phyloP scores from a whole-genome alignment of 768 basidiomycete species.

The Mycena chlorophos region DNA sequence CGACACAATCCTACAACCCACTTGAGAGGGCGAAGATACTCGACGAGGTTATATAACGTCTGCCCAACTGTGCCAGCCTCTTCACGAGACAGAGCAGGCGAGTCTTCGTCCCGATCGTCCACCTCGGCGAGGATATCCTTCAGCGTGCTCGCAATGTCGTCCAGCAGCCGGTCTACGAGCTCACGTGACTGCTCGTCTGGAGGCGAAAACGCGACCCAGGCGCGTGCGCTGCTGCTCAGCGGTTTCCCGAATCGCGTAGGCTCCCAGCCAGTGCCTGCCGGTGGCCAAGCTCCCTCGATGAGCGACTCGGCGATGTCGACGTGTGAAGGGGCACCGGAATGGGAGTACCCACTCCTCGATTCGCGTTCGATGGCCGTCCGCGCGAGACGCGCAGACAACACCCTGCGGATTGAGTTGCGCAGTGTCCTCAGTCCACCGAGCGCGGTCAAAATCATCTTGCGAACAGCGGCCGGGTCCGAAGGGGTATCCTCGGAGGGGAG shows the following conservation, averaged over 20 bases:
- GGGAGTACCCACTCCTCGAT: slow-evolving; percentile 51
- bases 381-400: slow-evolving; percentile 61
- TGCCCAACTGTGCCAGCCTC: slow-evolving; percentile 66
- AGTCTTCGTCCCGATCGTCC: slow-evolving; percentile 63
- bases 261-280: slow-evolving; percentile 72
- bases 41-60: slow-evolving; percentile 57
- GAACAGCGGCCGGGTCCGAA: slow-evolving; percentile 15
- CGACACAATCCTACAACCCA: slow-evolving; percentile 35
- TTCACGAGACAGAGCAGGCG: slow-evolving; percentile 56
- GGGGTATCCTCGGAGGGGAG: slow-evolving; percentile 15
- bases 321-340: slow-evolving; percentile 59
- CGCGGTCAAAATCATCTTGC: slow-evolving; percentile 41
- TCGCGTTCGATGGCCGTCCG: slow-evolving; percentile 64
- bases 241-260: slow-evolving; percentile 56
- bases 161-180: slow-evolving; percentile 57
- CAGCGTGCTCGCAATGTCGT: slow-evolving; percentile 67
- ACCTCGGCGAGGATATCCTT: slow-evolving; percentile 75
- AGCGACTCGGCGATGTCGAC: slow-evolving; percentile 62
- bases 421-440: slow-evolving; percentile 64
- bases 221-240: slow-evolving; percentile 53
- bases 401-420: slow-evolving; percentile 62
- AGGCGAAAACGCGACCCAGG: slow-evolving; percentile 53
- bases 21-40: slow-evolving; percentile 60
- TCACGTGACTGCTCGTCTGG: slow-evolving; percentile 29
- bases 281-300: slow-evolving; percentile 74